Percentiles rank a stretch among this genome's conserved stretches.
These are phyloP conservation scores for Hypoxylon fuscum DNA, from an alignment of 495 filamentous ascomycete genomes.

Conservation along the genomic window DNA sequence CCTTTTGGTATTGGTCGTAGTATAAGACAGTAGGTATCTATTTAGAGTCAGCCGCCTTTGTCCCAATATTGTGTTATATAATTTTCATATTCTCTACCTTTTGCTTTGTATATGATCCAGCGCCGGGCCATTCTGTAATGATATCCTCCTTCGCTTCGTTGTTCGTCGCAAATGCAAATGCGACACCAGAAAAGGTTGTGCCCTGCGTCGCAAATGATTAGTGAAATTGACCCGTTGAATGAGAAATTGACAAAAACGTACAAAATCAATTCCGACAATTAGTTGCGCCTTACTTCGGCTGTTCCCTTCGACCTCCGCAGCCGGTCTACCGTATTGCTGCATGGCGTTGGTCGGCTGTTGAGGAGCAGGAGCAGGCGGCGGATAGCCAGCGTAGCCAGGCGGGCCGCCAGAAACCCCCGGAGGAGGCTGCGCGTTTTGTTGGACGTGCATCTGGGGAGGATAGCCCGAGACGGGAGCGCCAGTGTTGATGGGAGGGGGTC, in stretches of 20 bases:
- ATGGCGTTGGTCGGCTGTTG: conserved; percentile 49
- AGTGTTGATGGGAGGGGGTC: conserved; percentile 78
- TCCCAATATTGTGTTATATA: neutral
- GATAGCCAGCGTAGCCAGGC: conserved; percentile 54
- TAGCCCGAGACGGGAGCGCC: conserved; percentile 61
- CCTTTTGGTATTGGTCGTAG: conserved; percentile 80
- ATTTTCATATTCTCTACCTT: conserved; percentile 60
- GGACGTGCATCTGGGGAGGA: conserved; percentile 62
- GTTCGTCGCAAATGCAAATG: conserved; percentile 78
- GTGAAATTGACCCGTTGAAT: conserved; percentile 7
- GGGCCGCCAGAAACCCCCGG: conserved; percentile 58
- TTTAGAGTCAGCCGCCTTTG: conserved; percentile 24
- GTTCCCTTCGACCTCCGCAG: conserved; percentile 86
- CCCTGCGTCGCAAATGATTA: conserved; percentile 58
- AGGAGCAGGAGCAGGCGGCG: conserved; percentile 54
- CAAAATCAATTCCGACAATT: conserved; percentile 84
- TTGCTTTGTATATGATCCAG: conserved; percentile 78
- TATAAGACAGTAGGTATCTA: conserved; percentile 80
- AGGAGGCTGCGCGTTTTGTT: conserved; percentile 60
- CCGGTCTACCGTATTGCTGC: conserved; percentile 49
- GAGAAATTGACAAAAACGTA: conserved; percentile 51
- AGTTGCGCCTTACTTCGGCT: conserved; percentile 82
- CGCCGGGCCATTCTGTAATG: conserved; percentile 80
- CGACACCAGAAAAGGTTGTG: conserved; percentile 79
- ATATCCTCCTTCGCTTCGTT: conserved; percentile 82